Evolutionary conservation across 768 basidiomycete species (phyloP).

Genomic region (Pholiota conissans): DNA sequence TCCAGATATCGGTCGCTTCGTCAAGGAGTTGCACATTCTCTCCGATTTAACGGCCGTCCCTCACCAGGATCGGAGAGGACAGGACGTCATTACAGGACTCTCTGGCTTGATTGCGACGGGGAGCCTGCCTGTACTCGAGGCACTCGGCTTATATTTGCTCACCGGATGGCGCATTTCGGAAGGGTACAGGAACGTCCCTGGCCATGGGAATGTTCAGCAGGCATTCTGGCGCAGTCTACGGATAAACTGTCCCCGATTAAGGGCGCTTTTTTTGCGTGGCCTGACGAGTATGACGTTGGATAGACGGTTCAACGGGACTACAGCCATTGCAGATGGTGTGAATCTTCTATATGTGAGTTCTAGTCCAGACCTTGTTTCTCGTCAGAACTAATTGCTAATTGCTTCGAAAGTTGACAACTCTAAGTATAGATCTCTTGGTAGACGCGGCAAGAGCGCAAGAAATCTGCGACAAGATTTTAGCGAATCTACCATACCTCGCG

Average conservation of each 20-base stretch:
- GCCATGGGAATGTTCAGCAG: not conserved
- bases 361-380: not conserved
- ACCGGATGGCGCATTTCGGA: not conserved
- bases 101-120: not conserved
- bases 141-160: not conserved
- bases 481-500: not conserved
- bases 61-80: not conserved
- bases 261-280: not conserved
- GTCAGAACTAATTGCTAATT: not conserved
- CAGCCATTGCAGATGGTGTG: not conserved
- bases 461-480: not conserved
- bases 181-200: not conserved
- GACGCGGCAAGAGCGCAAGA: not conserved
- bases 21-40: not conserved
- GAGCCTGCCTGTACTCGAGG: not conserved
- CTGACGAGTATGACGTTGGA: not conserved
- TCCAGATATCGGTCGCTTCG: not conserved
- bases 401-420: not conserved
- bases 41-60: not conserved
- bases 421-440: not conserved
- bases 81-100: not conserved
- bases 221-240: not conserved
- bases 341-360: not conserved
- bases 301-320: not conserved
- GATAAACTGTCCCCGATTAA: not conserved